phyloP scores from a whole-genome alignment of 331 rosid species.

The Arachis monticola region DNA sequence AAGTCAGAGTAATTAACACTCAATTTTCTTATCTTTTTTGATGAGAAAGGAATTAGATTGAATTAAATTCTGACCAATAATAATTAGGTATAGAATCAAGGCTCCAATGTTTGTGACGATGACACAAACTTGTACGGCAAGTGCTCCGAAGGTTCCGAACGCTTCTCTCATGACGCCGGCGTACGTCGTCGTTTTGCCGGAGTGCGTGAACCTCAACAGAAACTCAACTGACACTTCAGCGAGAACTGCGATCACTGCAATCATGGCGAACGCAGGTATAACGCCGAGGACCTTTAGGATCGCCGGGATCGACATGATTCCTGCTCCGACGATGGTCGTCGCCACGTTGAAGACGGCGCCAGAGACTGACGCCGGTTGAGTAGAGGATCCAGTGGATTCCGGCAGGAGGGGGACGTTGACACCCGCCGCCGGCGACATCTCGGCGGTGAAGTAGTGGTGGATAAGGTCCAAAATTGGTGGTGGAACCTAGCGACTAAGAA shows the following conservation, averaged over 20 bases:
- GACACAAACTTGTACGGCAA: slow-evolving; percentile 65
- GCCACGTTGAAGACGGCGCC: slow-evolving; percentile 91
- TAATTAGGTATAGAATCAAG: slow-evolving; percentile 78
- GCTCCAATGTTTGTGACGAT: slow-evolving; percentile 76
- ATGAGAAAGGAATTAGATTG: too few relatives aligned
- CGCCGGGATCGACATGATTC: slow-evolving; percentile 94
- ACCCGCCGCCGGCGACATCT: slow-evolving; percentile 66
- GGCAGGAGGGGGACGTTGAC: slow-evolving; percentile 57
- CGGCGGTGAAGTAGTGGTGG: slow-evolving; percentile 11
- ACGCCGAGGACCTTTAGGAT: slow-evolving; percentile 82
- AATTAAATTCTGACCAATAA: slow-evolving; percentile 58
- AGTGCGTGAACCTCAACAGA: slow-evolving; percentile 75
- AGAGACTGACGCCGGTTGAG: slow-evolving; percentile 54
- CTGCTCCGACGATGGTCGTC: slow-evolving; percentile 84
- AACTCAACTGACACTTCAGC: slow-evolving; percentile 78
- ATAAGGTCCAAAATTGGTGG: background rate
- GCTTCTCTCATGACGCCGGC: slow-evolving; percentile 90
- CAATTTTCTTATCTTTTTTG: too few relatives aligned
- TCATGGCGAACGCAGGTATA: slow-evolving; percentile 62
- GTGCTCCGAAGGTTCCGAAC: slow-evolving; percentile 66
- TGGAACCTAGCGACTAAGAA: too few relatives aligned
- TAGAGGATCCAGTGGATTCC: slow-evolving; percentile 1
- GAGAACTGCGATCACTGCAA: slow-evolving; percentile 58
- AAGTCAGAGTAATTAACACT: too few relatives aligned
- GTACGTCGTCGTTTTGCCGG: slow-evolving; percentile 72